A percentile compares a stretch with the other conserved stretches of the same genome.
Evolutionary conservation across 2,329 filamentous ascomycete species (phyloP).

Genomic region (Claviceps pusilla): DNA sequence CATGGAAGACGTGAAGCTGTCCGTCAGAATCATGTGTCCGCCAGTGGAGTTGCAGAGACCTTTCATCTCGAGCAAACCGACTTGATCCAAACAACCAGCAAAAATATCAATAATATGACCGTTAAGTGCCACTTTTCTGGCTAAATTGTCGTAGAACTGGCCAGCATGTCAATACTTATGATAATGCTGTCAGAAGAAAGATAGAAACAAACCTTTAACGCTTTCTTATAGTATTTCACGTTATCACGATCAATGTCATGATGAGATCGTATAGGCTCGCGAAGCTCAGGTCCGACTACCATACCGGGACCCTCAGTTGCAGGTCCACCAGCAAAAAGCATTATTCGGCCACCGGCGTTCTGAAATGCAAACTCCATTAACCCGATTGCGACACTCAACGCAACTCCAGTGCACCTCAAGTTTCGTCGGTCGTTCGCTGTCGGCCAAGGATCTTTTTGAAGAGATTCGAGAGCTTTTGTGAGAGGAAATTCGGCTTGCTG

Average conservation of each 20-base stretch:
- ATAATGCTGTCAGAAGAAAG: neutral
- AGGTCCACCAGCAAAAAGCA: constrained; percentile 91
- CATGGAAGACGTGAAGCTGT: constrained; percentile 97
- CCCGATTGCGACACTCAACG: constrained; percentile 87
- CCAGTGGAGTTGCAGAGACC: constrained; percentile 89
- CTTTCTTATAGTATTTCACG: constrained; percentile 99
- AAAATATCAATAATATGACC: constrained; percentile 97
- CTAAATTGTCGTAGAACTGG: constrained; percentile 85
- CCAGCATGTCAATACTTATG: neutral
- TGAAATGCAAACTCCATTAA: constrained; percentile 89
- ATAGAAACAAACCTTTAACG: constrained; percentile 55
- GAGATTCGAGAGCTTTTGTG: constrained; percentile 84
- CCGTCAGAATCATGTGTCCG: constrained; percentile 94
- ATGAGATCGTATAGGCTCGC: constrained; percentile 93
- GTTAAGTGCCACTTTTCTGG: constrained; percentile 89
- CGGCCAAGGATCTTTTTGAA: constrained; percentile 96
- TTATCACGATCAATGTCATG: constrained; percentile 98
- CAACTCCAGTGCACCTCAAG: constrained; percentile 85
- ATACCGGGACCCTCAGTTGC: constrained; percentile 93
- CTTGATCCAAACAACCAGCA: constrained; percentile 91
- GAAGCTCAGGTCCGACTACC: constrained; percentile 88
- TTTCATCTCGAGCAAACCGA: constrained; percentile 96
- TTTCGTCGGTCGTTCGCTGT: constrained; percentile 85
- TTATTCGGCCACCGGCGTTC: constrained; percentile 86
- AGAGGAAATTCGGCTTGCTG: constrained; percentile 95